These are phyloP conservation scores for Sarcodon aspratus DNA, from an alignment of 768 basidiomycete genomes.

Conservation along the genomic window DNA sequence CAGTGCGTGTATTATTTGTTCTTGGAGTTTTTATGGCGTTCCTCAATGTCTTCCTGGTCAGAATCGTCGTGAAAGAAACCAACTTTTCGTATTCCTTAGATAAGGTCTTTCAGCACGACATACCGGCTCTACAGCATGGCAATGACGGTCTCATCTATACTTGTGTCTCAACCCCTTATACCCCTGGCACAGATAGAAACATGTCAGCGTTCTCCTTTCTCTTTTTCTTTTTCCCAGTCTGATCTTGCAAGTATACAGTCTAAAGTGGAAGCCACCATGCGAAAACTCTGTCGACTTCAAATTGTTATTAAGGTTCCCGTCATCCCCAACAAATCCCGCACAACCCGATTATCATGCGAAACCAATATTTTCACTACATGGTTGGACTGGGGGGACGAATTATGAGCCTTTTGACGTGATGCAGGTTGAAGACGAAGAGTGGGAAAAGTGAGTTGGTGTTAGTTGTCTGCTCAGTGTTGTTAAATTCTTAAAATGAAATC, in stretches of 20 bases:
- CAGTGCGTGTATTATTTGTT: slow-evolving; percentile 40
- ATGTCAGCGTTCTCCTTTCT: slow-evolving; percentile 44
- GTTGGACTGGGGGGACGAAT: slow-evolving; percentile 66
- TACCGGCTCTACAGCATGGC: slow-evolving; percentile 80
- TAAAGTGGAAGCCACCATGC: slow-evolving; percentile 98
- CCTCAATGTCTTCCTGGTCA: slow-evolving; percentile 16
- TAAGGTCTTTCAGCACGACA: slow-evolving; percentile 73
- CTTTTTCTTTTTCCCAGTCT: slow-evolving; percentile 1
- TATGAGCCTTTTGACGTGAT: slow-evolving; percentile 85
- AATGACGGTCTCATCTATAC: slow-evolving; percentile 98
- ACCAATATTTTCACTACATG: slow-evolving; percentile 75
- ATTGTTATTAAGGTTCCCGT: slow-evolving; percentile 88
- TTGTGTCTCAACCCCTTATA: slow-evolving; percentile 74
- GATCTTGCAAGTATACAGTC: slow-evolving; percentile 29
- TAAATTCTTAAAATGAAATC: slow-evolving; percentile 1
- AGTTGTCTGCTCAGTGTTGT: background rate
- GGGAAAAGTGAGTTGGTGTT: slow-evolving; percentile 67
- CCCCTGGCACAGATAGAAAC: slow-evolving; percentile 69
- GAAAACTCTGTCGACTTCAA: slow-evolving; percentile 99
- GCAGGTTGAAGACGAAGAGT: slow-evolving; percentile 80
- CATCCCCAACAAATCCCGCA: slow-evolving; percentile 33
- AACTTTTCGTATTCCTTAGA: slow-evolving; percentile 80
- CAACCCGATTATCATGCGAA: slow-evolving; percentile 77
- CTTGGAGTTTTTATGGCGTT: background rate
- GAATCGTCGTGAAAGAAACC: slow-evolving; percentile 83